Conservation (phyloP, 106 monocot genomes). For the Platanthera guangdongensis region DNA sequence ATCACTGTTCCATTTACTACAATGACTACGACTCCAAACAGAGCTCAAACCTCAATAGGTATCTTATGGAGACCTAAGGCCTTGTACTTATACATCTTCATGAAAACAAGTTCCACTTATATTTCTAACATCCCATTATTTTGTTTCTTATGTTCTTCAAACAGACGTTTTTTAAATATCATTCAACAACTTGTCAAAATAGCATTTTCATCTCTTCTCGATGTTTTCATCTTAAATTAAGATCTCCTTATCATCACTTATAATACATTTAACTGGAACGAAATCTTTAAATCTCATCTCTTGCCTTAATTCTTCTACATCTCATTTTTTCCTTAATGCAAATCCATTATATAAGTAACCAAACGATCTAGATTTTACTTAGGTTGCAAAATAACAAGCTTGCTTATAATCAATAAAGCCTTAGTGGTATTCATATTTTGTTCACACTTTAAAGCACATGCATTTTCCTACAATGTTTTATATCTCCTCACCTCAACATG, state of each 20-base stretch:
- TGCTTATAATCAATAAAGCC: background rate
- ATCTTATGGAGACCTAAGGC: too few relatives aligned
- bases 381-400: background rate
- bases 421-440: background rate
- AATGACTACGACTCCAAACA: too few relatives aligned
- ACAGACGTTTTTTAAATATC: background rate
- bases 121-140: background rate
- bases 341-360: background rate
- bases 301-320: background rate
- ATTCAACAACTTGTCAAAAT: background rate
- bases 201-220: background rate
- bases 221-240: background rate
- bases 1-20: too few relatives aligned
- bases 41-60: too few relatives aligned
- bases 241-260: background rate
- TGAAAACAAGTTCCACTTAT: background rate
- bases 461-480: background rate
- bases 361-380: background rate
- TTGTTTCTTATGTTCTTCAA: background rate
- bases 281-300: background rate
- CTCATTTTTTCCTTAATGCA: background rate
- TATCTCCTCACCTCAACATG: too few relatives aligned
- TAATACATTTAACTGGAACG: background rate
- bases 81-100: background rate
- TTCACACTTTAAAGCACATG: background rate